Evolutionary conservation across 2,329 filamentous ascomycete species (phyloP).

Genomic region (Fusarium newnesense): DNA sequence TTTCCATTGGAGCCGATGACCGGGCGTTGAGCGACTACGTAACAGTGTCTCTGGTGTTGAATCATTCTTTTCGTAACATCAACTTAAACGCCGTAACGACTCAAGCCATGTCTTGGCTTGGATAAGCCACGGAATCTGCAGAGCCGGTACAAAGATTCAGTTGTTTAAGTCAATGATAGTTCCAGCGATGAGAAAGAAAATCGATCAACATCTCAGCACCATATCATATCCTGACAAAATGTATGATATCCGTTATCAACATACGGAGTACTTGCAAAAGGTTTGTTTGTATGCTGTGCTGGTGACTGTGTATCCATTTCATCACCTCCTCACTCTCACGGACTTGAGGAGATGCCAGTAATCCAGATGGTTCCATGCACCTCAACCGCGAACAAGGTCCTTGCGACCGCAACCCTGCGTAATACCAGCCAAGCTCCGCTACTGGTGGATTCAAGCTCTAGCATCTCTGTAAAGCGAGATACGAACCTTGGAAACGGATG

Average conservation of each 20-base stretch:
- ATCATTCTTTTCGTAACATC: constrained; percentile 34
- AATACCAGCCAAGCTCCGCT: constrained; percentile 26
- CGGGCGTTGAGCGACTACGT: constrained; percentile 22
- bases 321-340: not conserved
- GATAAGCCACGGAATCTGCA: constrained; percentile 6
- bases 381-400: constrained; percentile 20
- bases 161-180: not conserved
- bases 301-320: not conserved
- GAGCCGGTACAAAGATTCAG: not conserved
- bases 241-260: too few species aligned
- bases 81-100: constrained; percentile 25
- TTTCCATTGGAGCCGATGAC: constrained; percentile 40
- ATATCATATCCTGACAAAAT: not conserved
- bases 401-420: constrained; percentile 22
- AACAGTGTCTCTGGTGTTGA: constrained; percentile 1
- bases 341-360: constrained; percentile 12
- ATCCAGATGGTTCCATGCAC: constrained; percentile 32
- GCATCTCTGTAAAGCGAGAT: not conserved
- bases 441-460: constrained; percentile 27
- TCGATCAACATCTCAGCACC: not conserved
- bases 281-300: not conserved
- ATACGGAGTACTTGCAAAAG: not conserved
- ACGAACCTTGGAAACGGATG: constrained; percentile 8
- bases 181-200: not conserved
- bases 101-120: constrained; percentile 13